Evolutionary conservation across 441 rosid species (phyloP), one percentile per base, ranked within the genome.

Genomic region (Rhodomyrtus psidioides): DNA sequence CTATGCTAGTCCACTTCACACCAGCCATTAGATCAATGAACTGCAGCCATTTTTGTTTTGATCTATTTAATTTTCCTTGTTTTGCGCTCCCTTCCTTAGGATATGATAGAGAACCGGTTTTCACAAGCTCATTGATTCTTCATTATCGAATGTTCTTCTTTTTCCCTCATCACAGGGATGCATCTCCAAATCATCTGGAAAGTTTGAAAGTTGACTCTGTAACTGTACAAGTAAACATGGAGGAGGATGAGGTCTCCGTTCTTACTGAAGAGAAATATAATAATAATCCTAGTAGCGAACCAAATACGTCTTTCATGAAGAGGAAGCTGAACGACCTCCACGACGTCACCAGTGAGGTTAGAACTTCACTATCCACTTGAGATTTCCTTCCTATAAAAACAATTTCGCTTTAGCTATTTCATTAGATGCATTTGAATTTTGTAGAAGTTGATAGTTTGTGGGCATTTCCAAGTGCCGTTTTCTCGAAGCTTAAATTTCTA

Each of bases 91-190:
- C 28, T 7, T 60, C 24, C 9, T 15, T 42, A 17, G 55, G 62
- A 12, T 46, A 83, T 60, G 42, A 34, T 83, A 75, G 12, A 51
- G 19, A 28, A 53, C 55, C 51, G 30, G 57, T 53, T 55, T 55
- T 56, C 30, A 54, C 54, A 26, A 59, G 55, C 21, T 86, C 62
- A 27, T 55, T 59, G 53, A 60, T 82, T 84, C 57, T 82, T 83
- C 44, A 56, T 26, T 27, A 27, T 83, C 13, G 12, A 44, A 60
- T 53, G n/a, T 42, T 24, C n/a, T 17, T 53, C 62, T 44, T 85
- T 81, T 70, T 59, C 65, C 28, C 7, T 28, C 30, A 27, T 23
- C 81, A 59, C 89, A 92, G 94, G 87, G 82, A 86, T 81, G 65
- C 82, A 81, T 84, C 58, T 85, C 81, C 87, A 26, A 76, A 83